These are phyloP conservation scores for Arctium lappa DNA, from an alignment of 129 eudicot species.

Conservation along the genomic window DNA sequence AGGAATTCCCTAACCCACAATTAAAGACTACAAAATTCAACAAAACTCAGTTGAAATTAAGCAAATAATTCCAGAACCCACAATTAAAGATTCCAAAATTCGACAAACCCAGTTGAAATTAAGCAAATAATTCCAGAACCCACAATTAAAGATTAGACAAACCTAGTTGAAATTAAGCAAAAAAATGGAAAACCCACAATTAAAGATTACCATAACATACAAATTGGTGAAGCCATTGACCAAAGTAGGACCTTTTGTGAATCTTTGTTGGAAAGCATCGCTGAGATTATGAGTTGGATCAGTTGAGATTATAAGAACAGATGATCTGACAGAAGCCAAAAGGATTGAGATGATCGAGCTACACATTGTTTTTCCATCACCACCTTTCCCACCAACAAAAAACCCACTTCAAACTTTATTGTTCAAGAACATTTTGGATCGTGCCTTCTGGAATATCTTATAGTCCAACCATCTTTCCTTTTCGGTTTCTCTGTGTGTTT, in stretches of 20 bases:
- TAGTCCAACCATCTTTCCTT: slow-evolving; percentile 30
- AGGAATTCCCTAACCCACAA: too few species aligned
- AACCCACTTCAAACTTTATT: slow-evolving; percentile 70
- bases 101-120: too few species aligned
- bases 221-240: slow-evolving; percentile 90
- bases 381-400: slow-evolving; percentile 44
- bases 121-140: too few species aligned
- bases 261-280: slow-evolving; percentile 92
- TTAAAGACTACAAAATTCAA: too few species aligned
- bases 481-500: background rate
- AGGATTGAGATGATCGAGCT: slow-evolving; percentile 34
- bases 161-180: too few species aligned
- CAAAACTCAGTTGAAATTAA: too few species aligned
- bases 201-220: slow-evolving; percentile 62
- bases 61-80: too few species aligned
- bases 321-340: slow-evolving; percentile 60
- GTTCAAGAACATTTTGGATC: slow-evolving; percentile 70
- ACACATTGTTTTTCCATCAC: slow-evolving; percentile 39
- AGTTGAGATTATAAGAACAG: slow-evolving; percentile 94
- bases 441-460: slow-evolving; percentile 70
- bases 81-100: too few species aligned
- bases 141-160: too few species aligned
- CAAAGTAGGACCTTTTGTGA: slow-evolving; percentile 77
- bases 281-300: slow-evolving; percentile 98
- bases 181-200: too few species aligned